These are phyloP conservation scores for Achaetomium macrosporum DNA, from an alignment of 2,329 filamentous ascomycete genomes.

Conservation along the genomic window DNA sequence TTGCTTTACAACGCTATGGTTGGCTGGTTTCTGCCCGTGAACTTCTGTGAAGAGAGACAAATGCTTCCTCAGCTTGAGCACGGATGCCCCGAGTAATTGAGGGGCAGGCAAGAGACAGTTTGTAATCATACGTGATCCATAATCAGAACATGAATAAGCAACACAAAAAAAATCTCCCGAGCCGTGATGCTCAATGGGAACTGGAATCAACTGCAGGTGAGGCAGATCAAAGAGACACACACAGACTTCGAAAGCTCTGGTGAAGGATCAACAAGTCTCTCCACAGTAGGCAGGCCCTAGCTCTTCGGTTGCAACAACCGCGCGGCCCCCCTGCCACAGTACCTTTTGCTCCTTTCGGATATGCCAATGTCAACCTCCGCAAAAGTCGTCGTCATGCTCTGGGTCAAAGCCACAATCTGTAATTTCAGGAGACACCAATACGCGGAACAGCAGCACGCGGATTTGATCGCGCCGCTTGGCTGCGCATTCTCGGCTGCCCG, in stretches of 20 bases:
- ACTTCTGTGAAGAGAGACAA: background rate
- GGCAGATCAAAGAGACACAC: too few relatives aligned
- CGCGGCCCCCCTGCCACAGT: too few relatives aligned
- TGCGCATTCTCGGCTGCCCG: too few relatives aligned
- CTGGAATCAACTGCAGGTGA: too few relatives aligned
- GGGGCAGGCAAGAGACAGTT: background rate
- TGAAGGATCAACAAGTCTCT: background rate
- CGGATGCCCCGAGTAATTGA: background rate
- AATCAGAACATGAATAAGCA: conserved; percentile 7
- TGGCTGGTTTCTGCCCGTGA: conserved; percentile 4
- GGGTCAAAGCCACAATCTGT: conserved; percentile 11
- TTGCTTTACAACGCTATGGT: background rate
- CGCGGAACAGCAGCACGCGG: too few relatives aligned
- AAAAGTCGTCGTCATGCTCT: conserved; percentile 9
- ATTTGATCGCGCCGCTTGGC: background rate
- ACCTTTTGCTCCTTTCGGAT: background rate
- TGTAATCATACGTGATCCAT: conserved; percentile 8
- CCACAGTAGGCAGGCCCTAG: too few relatives aligned
- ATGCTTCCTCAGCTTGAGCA: background rate
- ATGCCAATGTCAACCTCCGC: background rate
- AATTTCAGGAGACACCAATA: conserved; percentile 10
- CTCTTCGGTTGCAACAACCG: too few relatives aligned
- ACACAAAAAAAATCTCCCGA: too few relatives aligned
- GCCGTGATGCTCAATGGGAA: background rate
- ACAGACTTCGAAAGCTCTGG: too few relatives aligned